Conservation (phyloP, 305 asterid species). For the Rubia tinctorum region DNA sequence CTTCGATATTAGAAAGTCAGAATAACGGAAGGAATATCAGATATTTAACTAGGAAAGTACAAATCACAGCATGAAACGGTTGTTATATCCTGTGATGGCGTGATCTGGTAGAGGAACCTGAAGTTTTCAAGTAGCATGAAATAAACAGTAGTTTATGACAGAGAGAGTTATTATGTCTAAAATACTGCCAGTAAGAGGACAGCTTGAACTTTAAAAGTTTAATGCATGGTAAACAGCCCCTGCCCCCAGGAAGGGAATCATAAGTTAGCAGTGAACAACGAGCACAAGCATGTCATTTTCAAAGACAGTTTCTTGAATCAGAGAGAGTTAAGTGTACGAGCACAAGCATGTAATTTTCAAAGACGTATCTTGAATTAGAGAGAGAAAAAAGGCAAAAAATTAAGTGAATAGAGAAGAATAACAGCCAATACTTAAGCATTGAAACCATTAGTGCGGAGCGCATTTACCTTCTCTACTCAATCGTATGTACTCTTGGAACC, state of each 20-base stretch:
- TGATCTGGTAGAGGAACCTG: background rate
- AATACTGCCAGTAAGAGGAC: background rate
- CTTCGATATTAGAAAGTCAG: too few species aligned
- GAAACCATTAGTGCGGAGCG: background rate
- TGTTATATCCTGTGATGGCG: background rate
- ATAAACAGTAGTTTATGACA: too few species aligned
- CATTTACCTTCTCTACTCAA: conserved; percentile 56
- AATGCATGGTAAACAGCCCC: background rate
- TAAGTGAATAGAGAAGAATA: background rate
- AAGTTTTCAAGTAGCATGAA: background rate
- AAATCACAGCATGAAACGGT: background rate
- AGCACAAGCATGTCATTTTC: background rate
- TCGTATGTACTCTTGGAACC: conserved; percentile 70
- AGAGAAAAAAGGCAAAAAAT: background rate
- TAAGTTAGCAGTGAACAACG: background rate
- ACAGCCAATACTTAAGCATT: background rate
- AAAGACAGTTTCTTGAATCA: background rate
- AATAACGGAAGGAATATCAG: background rate
- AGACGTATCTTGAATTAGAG: background rate
- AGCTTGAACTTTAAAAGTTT: background rate
- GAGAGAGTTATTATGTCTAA: background rate
- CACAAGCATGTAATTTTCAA: background rate
- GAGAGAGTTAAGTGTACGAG: too few species aligned
- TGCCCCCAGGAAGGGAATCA: background rate
- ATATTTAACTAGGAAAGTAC: background rate